Evolutionary conservation across 1,284 basidiomycete species (phyloP).

Genomic region (Microbotryum saponariae): DNA sequence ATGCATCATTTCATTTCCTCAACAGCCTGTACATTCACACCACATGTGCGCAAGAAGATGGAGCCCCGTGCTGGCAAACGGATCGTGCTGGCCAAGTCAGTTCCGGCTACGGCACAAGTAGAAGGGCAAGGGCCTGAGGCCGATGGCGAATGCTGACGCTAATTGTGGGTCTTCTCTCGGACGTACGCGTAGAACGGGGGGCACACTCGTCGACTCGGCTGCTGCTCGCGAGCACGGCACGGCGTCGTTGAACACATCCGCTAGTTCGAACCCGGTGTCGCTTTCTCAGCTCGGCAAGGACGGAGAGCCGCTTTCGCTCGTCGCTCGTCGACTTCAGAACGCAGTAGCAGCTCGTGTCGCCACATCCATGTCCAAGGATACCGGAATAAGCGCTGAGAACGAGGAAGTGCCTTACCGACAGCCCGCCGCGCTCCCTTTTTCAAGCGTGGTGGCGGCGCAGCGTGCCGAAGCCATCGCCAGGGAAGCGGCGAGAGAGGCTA

Average conservation of each 20-base stretch:
- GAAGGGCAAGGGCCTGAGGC: background rate
- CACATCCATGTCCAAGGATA: too few relatives aligned
- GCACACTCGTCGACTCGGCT: background rate
- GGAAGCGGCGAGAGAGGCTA: too few relatives aligned
- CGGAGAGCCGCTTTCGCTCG: too few relatives aligned
- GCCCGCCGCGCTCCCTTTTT: too few relatives aligned
- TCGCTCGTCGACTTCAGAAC: too few relatives aligned
- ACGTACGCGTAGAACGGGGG: background rate
- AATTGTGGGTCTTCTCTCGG: background rate
- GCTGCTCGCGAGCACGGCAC: background rate
- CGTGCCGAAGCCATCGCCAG: too few relatives aligned
- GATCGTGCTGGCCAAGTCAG: slow-evolving; percentile 6
- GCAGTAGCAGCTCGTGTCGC: too few relatives aligned
- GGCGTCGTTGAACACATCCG: background rate
- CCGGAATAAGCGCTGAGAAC: too few relatives aligned
- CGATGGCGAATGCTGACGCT: background rate
- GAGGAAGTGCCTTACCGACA: too few relatives aligned
- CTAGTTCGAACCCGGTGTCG: background rate
- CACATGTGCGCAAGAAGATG: slow-evolving; percentile 6
- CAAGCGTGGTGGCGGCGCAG: too few relatives aligned
- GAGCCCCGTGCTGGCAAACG: slow-evolving; percentile 6
- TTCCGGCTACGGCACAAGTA: background rate
- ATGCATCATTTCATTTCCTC: too few relatives aligned
- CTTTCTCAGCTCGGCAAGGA: background rate
- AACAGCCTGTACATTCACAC: slow-evolving; percentile 10